Percentiles rank a stretch among this genome's conserved stretches.
Evolutionary conservation across 306 rosid species (phyloP).

Genomic region (Dryas drummondii): DNA sequence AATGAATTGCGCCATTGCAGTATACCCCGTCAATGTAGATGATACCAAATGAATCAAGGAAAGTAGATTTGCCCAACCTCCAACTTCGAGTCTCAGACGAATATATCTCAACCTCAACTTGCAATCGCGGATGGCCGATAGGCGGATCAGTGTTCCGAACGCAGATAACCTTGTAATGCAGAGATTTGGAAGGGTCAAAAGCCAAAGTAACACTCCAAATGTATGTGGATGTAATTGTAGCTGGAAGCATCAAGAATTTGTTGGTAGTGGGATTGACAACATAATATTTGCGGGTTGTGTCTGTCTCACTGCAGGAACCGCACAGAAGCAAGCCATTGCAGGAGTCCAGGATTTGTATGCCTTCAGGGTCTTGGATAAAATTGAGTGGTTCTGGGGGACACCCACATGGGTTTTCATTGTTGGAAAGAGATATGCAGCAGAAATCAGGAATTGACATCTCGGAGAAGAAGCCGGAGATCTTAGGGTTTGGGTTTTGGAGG

Average conservation of each 20-base stretch:
- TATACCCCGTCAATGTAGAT: not conserved
- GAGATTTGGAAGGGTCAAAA: not conserved
- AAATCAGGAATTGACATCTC: not conserved
- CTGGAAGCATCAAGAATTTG: not conserved
- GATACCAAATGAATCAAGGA: no score
- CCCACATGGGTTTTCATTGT: not conserved
- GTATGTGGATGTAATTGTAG: not conserved
- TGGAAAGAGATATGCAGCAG: not conserved
- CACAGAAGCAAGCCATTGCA: conserved; percentile 14
- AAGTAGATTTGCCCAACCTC: no score
- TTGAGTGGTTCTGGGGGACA: not conserved
- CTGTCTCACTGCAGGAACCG: not conserved
- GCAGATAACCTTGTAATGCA: not conserved
- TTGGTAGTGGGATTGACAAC: not conserved
- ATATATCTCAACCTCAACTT: no score
- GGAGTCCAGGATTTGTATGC: not conserved
- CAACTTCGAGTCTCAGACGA: no score
- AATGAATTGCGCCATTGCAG: conserved; percentile 20
- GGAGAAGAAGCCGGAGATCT: not conserved
- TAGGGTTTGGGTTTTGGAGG: not conserved
- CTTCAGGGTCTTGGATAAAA: not conserved
- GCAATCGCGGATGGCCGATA: no score
- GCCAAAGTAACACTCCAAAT: not conserved
- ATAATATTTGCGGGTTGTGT: not conserved
- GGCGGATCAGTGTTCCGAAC: not conserved